These are phyloP conservation scores for Verticillium nubilum DNA, from an alignment of 2,329 filamentous ascomycete genomes.

Conservation along the genomic window DNA sequence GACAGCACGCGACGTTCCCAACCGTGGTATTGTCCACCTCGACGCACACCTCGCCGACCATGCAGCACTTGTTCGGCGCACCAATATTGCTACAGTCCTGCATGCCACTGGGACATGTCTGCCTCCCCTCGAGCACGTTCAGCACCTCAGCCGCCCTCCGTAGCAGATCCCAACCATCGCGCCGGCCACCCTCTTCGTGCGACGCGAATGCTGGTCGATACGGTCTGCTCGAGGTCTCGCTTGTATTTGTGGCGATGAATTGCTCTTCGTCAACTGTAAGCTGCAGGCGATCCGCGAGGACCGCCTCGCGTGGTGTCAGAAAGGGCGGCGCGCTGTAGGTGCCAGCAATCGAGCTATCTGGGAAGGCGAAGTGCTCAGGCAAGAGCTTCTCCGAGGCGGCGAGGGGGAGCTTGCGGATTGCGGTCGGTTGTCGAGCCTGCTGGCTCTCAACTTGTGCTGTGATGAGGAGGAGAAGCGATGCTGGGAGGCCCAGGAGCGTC, in stretches of 20 bases:
- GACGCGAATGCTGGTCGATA: slow-evolving; percentile 47
- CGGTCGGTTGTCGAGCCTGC: slow-evolving; percentile 42
- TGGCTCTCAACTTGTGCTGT: slow-evolving; percentile 28
- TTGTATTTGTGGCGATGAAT: slow-evolving; percentile 4
- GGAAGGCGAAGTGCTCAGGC: slow-evolving; percentile 57
- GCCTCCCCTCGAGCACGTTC: slow-evolving; percentile 46
- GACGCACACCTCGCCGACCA: slow-evolving; percentile 60
- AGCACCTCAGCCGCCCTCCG: slow-evolving; percentile 41
- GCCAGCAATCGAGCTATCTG: slow-evolving; percentile 10
- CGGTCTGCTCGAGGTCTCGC: slow-evolving; percentile 11
- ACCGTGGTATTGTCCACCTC: slow-evolving; percentile 55
- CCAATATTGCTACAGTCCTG: slow-evolving; percentile 58
- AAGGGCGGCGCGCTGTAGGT: slow-evolving; percentile 14
- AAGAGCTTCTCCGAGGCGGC: slow-evolving; percentile 72
- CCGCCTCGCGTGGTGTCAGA: slow-evolving; percentile 21
- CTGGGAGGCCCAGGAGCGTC: slow-evolving; percentile 31
- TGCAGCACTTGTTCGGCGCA: slow-evolving; percentile 68
- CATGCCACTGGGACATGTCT: slow-evolving; percentile 65
- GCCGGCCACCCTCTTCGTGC: slow-evolving; percentile 30
- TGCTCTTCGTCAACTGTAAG: slow-evolving; percentile 20
- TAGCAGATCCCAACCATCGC: slow-evolving; percentile 22
- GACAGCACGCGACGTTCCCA: slow-evolving; percentile 72
- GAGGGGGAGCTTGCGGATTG: slow-evolving; percentile 65
- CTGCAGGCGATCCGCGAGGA: slow-evolving; percentile 22
- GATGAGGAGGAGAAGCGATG: slow-evolving; percentile 41